Conservation (phyloP, 805 yeast species). For the Myxozyma neglecta region DNA sequence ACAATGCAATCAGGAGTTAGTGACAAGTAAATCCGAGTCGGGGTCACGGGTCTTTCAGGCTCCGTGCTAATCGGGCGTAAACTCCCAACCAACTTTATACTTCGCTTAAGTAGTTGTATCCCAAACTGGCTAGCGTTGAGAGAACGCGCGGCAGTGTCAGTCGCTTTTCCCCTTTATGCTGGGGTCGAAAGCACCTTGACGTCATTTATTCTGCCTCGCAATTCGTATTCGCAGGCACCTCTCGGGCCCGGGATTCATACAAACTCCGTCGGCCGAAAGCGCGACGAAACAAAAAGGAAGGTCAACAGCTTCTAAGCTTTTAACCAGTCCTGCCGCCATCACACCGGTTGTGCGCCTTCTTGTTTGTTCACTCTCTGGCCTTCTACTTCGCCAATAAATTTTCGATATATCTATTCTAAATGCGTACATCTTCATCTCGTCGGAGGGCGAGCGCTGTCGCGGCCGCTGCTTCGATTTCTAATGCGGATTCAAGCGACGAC, state of each 20-base stretch:
- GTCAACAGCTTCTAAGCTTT: too few species aligned
- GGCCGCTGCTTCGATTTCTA: neutral
- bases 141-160: neutral
- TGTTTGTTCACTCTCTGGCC: neutral
- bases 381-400: neutral
- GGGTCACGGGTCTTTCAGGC: too few species aligned
- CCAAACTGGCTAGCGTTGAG: conserved; percentile 8
- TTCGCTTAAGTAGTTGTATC: neutral
- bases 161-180: neutral
- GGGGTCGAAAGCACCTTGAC: neutral
- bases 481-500: conserved; percentile 3
- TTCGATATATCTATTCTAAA: neutral
- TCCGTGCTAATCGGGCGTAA: too few species aligned
- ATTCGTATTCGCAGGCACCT: neutral
- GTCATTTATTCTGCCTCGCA: neutral
- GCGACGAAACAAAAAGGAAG: neutral
- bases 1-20: too few species aligned
- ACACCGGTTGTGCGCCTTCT: neutral
- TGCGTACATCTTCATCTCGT: conserved; percentile 3
- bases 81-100: neutral
- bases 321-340: neutral
- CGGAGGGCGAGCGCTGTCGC: conserved; percentile 1
- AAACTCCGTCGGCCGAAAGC: conserved; percentile 13
- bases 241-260: conserved; percentile 4
- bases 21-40: too few species aligned